Evolutionary conservation across 2,329 filamentous ascomycete species (phyloP).

Genomic region (Elsinoe necatrix): DNA sequence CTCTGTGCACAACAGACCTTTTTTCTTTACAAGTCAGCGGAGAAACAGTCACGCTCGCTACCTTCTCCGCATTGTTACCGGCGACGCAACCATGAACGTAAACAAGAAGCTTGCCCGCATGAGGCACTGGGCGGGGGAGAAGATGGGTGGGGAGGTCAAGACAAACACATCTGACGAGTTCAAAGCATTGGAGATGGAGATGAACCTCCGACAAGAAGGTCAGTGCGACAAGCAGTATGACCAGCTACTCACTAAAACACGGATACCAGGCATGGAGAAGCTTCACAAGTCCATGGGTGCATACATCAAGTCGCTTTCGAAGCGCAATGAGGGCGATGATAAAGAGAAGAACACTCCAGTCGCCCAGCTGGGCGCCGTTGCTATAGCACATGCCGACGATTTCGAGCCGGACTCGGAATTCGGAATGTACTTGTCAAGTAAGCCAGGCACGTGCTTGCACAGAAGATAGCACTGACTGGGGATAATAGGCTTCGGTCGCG

Average conservation of each 20-base stretch:
- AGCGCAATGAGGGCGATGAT: slow-evolving; percentile 75
- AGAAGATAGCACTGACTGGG: neutral
- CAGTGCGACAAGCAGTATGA: slow-evolving; percentile 19
- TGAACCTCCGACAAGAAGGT: slow-evolving; percentile 85
- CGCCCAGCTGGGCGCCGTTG: slow-evolving; percentile 70
- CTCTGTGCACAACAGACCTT: neutral
- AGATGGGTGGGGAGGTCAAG: slow-evolving; percentile 86
- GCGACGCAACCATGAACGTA: slow-evolving; percentile 41
- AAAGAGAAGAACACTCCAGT: slow-evolving; percentile 79
- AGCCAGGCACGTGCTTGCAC: slow-evolving; percentile 2
- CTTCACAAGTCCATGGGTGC: slow-evolving; percentile 76
- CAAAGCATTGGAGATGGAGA: slow-evolving; percentile 80
- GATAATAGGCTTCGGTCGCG: slow-evolving; percentile 63
- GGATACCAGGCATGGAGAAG: slow-evolving; percentile 67
- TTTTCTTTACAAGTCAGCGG: neutral
- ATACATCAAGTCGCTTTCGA: slow-evolving; percentile 82
- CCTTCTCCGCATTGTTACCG: neutral
- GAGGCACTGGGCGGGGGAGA: slow-evolving; percentile 96
- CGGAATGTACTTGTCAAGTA: slow-evolving; percentile 68
- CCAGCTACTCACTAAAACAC: neutral
- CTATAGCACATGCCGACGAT: slow-evolving; percentile 85
- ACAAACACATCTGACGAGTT: slow-evolving; percentile 85
- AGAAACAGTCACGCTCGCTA: neutral
- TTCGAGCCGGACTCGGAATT: slow-evolving; percentile 88
- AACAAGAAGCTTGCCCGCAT: slow-evolving; percentile 90